Base-by-base conservation (phyloP, 1,284 basidiomycete genomes). In the Stygiomarasmius scandens region DNA sequence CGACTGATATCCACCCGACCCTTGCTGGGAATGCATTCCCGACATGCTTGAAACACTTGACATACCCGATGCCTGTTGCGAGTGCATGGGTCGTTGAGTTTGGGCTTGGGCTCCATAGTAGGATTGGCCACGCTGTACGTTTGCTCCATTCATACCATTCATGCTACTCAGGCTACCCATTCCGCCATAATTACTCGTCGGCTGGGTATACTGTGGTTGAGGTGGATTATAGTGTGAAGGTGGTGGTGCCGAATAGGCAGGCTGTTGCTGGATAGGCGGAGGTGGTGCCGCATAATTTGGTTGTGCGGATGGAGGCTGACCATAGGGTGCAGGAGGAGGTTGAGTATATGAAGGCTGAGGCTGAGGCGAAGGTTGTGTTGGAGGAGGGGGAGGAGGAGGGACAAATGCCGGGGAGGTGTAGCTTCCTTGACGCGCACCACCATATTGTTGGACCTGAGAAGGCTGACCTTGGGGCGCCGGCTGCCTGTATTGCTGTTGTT, bases 201-300 rank as follows among this genome's bases (percentile, higher is more conserved):
- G 83, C 14, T 83, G 74, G 2, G 72, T 74, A 9, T 80, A 69
- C 34, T 72, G 77, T 19, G 66, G 63, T 22, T 56, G 27, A 59
- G 34, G 27, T 57, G 60, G 10, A 57, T 50, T 20, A 19, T 41
- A 41, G 16, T 41, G 38, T n/a, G 38, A 19, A 4, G 38, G 38
- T 41, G 38, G 38, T 41, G 6, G 38, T 8, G 38, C 38, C 5
- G 38, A 41, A 16, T 41, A 41, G 8, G 38, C 11, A 16, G 38
- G 38, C 16, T 41, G 38, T 41, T 41, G 38, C n/a, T 41, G 38
- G 16, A 41, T n/a, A 41, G 38, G 38, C 16, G 38, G 38, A 41
- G 38, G 38, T 16, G 38, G 38, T 16, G 16, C 38, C 5, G 38
- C 38, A n/a, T 41, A 41, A 41, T 5, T 19, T 19, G 38, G 38